phyloP scores from a whole-genome alignment of 164 flowering plant genomes.

The Vitis rupestris region DNA sequence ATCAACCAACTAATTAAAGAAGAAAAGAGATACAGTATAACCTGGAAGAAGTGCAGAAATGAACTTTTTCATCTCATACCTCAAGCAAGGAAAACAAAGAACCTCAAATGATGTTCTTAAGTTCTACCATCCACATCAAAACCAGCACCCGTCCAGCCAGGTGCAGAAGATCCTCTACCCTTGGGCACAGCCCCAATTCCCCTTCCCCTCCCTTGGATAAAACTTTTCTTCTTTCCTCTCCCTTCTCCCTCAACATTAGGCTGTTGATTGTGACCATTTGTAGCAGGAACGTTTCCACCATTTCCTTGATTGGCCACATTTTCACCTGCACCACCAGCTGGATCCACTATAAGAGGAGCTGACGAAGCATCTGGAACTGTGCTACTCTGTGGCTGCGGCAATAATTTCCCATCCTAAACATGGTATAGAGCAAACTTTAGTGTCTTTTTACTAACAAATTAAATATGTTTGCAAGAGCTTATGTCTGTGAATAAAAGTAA shows the following conservation, averaged over 20 bases:
- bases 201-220: slow-evolving; percentile 62
- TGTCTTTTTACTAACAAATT: background rate
- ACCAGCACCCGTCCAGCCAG: slow-evolving; percentile 99
- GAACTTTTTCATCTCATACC: background rate
- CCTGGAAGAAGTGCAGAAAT: slow-evolving; percentile 1
- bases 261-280: slow-evolving; percentile 42
- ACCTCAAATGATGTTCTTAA: slow-evolving; percentile 21
- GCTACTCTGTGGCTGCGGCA: slow-evolving; percentile 25
- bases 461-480: background rate
- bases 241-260: slow-evolving; percentile 52
- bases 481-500: background rate
- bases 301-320: slow-evolving; percentile 30
- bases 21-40: slow-evolving; percentile 3
- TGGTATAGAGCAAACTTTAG: slow-evolving; percentile 10
- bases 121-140: slow-evolving; percentile 81
- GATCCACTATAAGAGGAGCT: slow-evolving; percentile 19
- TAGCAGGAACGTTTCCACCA: slow-evolving; percentile 20
- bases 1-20: background rate
- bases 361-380: slow-evolving; percentile 25
- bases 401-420: slow-evolving; percentile 40
- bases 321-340: slow-evolving; percentile 18
- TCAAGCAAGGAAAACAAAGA: slow-evolving; percentile 4
- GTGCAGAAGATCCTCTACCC: slow-evolving; percentile 58
- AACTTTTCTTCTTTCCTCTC: slow-evolving; percentile 64
- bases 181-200: slow-evolving; percentile 71